These are phyloP conservation scores for Adansonia digitata DNA, from an alignment of 345 rosid species.

Conservation along the genomic window DNA sequence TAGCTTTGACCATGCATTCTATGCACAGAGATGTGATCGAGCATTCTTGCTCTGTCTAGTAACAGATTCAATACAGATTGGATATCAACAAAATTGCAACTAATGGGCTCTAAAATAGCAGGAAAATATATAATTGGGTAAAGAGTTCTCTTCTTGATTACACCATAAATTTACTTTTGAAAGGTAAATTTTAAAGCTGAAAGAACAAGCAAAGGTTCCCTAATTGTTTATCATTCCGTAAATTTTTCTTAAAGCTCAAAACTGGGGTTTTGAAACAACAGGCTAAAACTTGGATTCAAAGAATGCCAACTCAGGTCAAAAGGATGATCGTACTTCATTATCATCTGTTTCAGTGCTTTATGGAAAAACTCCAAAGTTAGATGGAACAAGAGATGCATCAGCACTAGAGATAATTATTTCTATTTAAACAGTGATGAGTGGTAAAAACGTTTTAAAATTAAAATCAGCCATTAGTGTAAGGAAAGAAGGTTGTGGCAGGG, in stretches of 20 bases:
- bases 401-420: not conserved
- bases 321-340: not conserved
- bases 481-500: not conserved
- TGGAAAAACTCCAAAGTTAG: too few species aligned
- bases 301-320: not conserved
- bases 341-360: too few species aligned
- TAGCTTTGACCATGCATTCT: not conserved
- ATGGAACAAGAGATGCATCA: not conserved
- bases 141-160: not conserved
- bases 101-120: not conserved
- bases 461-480: not conserved
- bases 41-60: not conserved
- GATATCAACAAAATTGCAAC: not conserved
- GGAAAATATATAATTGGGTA: not conserved
- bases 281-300: not conserved
- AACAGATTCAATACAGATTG: not conserved
- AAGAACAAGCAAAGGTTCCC: too few species aligned
- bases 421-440: too few species aligned
- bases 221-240: too few species aligned
- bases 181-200: not conserved
- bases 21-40: too few species aligned
- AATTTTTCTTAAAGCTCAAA: not conserved
- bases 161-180: not conserved
- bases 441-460: too few species aligned
- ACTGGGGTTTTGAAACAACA: not conserved